Base-by-base conservation (phyloP, 2,329 filamentous ascomycete species). In the Pestalotiopsis sp. region DNA sequence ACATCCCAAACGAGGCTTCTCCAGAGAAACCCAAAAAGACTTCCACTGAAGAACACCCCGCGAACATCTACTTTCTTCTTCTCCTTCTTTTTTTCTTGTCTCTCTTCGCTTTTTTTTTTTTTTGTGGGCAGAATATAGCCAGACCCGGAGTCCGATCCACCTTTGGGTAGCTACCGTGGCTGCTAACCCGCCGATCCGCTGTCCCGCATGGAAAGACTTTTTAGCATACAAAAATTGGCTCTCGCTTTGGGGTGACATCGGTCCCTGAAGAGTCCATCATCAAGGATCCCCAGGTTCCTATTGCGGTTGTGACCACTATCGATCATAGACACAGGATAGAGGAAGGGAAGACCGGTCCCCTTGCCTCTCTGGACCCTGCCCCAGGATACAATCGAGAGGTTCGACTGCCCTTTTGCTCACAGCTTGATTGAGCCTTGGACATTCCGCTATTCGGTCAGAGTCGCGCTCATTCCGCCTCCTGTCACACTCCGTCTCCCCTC, bases 161-260 rank as follows among this genome's bases (percentile, higher is more conserved):
- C 65, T 66, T 59, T 66, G 65, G 65, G 65, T 66, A 66, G 27
- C 65, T 49, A 64, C 61, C 61, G 25, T 59, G 38, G 14, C 59
- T 27, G 27, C 11, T 14, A 36, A 59, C n/a, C 56, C 65, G 27
- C 17, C 38, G 31, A 14, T 20, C 65, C 65, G 23, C 31, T 52
- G 38, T 27, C 52, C 65, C 63, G 41, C 7, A 12, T 57, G 63
- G 25, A 20, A 20, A 38, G 27, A 45, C 52, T 25, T 14, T 60
- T 63, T 45, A 4, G 38, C 31, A 49, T 65, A 6, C 14, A 52
- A 52, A 45, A 23, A 14, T 20, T 58, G 17, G 41, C 23, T 66
- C 20, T 66, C 23, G 13, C 38, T 56, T 40, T 61, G 27, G 59
- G 31, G 59, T 61, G 59, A 61, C 59, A 61, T 36, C 59, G 25